Evolutionary conservation across 192 early-diverging fungal genomes (phyloP), one percentile per base, ranked within the genome.

Genomic region (Entomortierella parvispora): DNA sequence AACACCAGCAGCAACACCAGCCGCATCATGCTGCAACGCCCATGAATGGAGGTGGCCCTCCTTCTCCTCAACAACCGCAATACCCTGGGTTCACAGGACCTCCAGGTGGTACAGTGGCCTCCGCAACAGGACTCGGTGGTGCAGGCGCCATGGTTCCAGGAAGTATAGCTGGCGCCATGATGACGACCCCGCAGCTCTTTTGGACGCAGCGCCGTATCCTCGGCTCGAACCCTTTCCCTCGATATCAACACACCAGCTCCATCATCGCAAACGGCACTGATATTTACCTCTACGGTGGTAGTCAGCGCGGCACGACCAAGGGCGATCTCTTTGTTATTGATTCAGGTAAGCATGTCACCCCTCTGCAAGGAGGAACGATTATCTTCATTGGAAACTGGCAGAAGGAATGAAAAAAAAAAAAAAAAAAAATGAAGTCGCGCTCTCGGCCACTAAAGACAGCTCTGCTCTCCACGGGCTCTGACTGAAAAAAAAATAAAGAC

Each of bases 261-360:
- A 50, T 64, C n/a, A 77, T 54, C 17, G 52, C 52, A 11, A 68
- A 54, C 22, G 74, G 74, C 20, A 77, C 65, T 4, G 74, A 77
- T 47, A 77, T 77, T 22, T 77, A 31, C 48, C 17, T 77, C 29
- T 77, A 68, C 29, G 74, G 74, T n/a, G 74, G 74, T 2, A 58
- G 46, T 43, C 74, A 77, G 56, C 65, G 66, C 18, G 74, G 74
- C 10, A 64, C 54, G 7, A 42, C 74, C 47, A 77, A 77, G 11
- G 66, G 65, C 3, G 74, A 77, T 42, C 54, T 77, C 32, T 77
- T 77, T 55, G 37, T 77, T 7, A 68, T 77, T 54, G 74, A 77
- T 54, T 77, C 74, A 57, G 31, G 74, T 77, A 77, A 77, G 74
- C 31, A n/a, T n/a, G n/a, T n/a, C n/a, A n/a, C n/a, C n/a, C n/a